Evolutionary conservation across 2,329 filamentous ascomycete species (phyloP), one percentile per base, ranked within the genome.

Genomic region (Aureobasidium melanogenum): DNA sequence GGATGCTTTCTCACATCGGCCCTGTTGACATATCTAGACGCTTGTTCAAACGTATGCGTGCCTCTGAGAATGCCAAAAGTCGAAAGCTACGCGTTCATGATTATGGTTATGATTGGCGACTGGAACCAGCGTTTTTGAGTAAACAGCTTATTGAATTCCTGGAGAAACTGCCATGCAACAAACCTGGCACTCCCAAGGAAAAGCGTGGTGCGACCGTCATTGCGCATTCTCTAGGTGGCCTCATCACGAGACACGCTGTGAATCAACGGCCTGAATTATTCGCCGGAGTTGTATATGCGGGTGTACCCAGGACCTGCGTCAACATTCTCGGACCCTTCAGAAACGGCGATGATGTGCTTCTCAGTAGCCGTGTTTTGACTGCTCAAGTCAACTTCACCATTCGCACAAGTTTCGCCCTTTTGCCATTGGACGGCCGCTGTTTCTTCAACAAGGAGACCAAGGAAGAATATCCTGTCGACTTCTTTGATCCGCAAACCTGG

Each of bases 331-430:
- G 93, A 0, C 92, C 92, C 0, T 73, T 97, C 14, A 86, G 92
- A 38, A 93, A 96, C 67, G 92, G 92, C n/a, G 92, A 97, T 70
- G 89, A 92, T 19, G 91, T 97, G 0, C 80, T 96, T 0, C 80
- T 97, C 63, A 96, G 92, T 68, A 91, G 91, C 64, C 89, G 90
- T 66, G 88, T 97, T 0, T 80, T 97, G 17, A 96, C 91, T 0
- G 91, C 93, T 0, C 89, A 94, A 70, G 92, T 96, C 67, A 96
- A 96, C 74, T 96, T 97, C 69, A 91, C 88, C 0, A 85, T 97
- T 54, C 84, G 93, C 8, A 96, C 91, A 0, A 92, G 86, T 44
- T 97, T 89, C 69, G 85, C 87, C 12, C 84, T 97, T 9, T 80
- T 97, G 0, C 93, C 93, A 0, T 87, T 96, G 62, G 87, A 94